A percentile compares a stretch with the other conserved stretches of the same genome.
phyloP scores from a whole-genome alignment of 106 monocot genomes.

The Dioscorea zingiberensis region DNA sequence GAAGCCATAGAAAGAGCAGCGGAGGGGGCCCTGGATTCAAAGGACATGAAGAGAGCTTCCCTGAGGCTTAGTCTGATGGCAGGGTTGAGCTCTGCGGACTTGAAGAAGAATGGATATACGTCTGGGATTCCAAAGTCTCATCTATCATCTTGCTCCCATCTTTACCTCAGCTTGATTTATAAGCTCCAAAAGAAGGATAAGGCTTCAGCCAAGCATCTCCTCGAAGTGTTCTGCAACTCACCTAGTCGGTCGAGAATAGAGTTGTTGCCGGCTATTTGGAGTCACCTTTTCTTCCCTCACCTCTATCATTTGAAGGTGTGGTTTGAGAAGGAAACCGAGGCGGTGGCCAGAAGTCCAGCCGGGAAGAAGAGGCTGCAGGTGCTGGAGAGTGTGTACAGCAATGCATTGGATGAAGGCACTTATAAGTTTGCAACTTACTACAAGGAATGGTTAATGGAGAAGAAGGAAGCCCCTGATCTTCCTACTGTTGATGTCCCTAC shows the following conservation, averaged over 20 bases:
- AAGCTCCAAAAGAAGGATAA: constrained; percentile 41
- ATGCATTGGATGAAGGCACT: constrained; percentile 42
- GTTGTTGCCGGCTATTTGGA: constrained; percentile 48
- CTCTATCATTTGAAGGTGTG: constrained; percentile 41
- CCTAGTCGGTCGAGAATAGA: constrained; percentile 33
- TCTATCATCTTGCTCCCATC: constrained; percentile 40
- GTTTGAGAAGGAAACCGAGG: constrained; percentile 26
- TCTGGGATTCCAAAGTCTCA: constrained; percentile 24
- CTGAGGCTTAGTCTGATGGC: constrained; percentile 34
- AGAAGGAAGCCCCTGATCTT: too few species aligned
- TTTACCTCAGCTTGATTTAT: constrained; percentile 48
- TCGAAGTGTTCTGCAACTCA: constrained; percentile 37
- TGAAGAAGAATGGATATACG: constrained; percentile 11
- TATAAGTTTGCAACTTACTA: constrained; percentile 45
- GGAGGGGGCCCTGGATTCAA: constrained; percentile 7
- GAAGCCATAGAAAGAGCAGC: constrained; percentile 20
- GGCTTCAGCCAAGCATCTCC: constrained; percentile 38
- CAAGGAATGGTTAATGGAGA: constrained; percentile 46
- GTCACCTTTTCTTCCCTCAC: constrained; percentile 36
- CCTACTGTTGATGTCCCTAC: too few species aligned
- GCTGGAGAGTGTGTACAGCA: constrained; percentile 29
- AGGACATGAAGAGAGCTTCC: constrained; percentile 31
- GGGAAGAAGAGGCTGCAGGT: constrained; percentile 21
- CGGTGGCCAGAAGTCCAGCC: neutral
- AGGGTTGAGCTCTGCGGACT: constrained; percentile 14